Base-by-base conservation (phyloP, 176 grass and related monocot species). In the Oryza nivara region DNA sequence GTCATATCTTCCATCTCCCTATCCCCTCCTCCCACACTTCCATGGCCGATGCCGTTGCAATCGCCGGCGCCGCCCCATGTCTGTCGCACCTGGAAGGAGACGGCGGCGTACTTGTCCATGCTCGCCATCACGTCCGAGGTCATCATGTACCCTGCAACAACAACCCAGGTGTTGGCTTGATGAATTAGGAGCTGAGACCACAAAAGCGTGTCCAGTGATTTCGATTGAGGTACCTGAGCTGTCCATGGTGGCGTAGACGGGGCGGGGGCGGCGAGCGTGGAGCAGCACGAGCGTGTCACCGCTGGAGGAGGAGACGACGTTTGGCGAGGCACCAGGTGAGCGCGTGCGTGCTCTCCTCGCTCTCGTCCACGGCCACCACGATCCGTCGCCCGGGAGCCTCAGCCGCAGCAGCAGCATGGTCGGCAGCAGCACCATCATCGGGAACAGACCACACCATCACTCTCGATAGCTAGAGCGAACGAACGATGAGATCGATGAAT, bases 241-340 rank as follows among this genome's bases (percentile, higher is more conserved):
- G 75, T 92, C 84, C 84, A 86, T 84, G 74, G 76, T 70, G 46
- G 84, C 54, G 79, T 92, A 87, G 63, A 87, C 52, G 22, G 84
- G 74, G 74, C 80, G 84, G 58, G 75, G 66, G n/a, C 87, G 91
- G 11, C 25, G 25, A 26, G 25, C 25, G 25, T 26, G 25, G 25
- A 26, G 25, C 25, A 26, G 25, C 25, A 26, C 90, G 90, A 88
- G 48, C 54, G 69, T 76, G 85, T 76, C 60, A 51, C n/a, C 74
- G 19, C 28, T 28, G 28, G 58, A 63, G 7, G 75, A 35, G 26
- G 71, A 71, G 19, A 81, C 85, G 35, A 91, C 70, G 85, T 87
- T 28, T 91, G 85, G 77, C 70, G 70, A 91, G 85, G 89, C 89
- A 91, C 89, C 89, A 91, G 80, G 70, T 45, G 76, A 91, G 89